Evolutionary conservation across 2,329 filamentous ascomycete genomes (phyloP).

Genomic region (Anthostomella pinea): DNA sequence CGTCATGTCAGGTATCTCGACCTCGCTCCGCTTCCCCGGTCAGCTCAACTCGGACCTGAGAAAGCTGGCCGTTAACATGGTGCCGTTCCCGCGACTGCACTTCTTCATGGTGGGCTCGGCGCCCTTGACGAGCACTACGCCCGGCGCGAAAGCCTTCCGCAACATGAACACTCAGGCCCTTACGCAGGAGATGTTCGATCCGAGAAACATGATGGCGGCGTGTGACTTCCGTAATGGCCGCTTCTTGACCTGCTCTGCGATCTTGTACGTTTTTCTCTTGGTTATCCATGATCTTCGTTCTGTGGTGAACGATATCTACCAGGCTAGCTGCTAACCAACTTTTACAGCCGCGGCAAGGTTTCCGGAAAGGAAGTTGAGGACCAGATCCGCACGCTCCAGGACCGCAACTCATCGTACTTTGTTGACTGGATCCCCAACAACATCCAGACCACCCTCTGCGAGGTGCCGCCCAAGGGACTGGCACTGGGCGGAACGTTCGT

Average conservation of each 20-base stretch:
- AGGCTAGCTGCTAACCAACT: no score
- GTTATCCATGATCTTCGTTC: constrained; percentile 16
- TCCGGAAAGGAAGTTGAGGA: constrained; percentile 99
- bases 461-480: constrained; percentile 92
- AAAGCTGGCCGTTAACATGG: constrained; percentile 99
- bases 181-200: constrained; percentile 99
- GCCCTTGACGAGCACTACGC: constrained; percentile 93
- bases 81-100: constrained; percentile 99
- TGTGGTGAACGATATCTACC: no score
- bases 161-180: constrained; percentile 96
- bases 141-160: constrained; percentile 90
- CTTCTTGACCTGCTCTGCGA: constrained; percentile 98
- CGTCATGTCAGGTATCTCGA: constrained; percentile 99
- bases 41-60: constrained; percentile 99
- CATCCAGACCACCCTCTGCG: constrained; percentile 98
- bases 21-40: constrained; percentile 97
- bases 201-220: constrained; percentile 99
- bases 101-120: constrained; percentile 99
- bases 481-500: constrained; percentile 99
- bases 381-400: constrained; percentile 99
- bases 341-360: constrained; percentile 84
- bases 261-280: constrained; percentile 60
- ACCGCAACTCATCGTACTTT: constrained; percentile 99
- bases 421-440: constrained; percentile 99
- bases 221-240: constrained; percentile 99